Conservation (phyloP, 768 basidiomycete species). For the Hypholoma sublateritium region DNA sequence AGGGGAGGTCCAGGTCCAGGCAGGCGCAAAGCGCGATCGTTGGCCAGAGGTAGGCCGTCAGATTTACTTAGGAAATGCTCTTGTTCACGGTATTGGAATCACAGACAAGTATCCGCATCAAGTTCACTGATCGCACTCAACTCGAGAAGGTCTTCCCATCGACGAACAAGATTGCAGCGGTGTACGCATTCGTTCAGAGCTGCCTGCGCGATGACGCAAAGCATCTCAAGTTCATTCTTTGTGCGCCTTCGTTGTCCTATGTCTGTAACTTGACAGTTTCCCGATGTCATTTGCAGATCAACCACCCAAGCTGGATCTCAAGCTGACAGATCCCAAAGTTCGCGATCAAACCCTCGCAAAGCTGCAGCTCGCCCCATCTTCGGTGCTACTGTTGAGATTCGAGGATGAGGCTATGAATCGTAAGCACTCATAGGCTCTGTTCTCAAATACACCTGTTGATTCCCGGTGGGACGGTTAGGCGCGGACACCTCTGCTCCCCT, state of each 20-base stretch:
- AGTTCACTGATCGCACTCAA: conserved; percentile 78
- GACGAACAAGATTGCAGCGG: conserved; percentile 72
- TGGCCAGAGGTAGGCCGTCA: conserved; percentile 65
- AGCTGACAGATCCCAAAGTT: conserved; percentile 74
- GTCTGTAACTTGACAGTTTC: not conserved
- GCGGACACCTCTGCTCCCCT: too few species aligned
- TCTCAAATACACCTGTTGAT: too few species aligned
- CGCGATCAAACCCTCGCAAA: conserved; percentile 67
- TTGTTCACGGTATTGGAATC: not conserved
- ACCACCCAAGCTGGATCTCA: conserved; percentile 77
- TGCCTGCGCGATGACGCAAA: conserved; percentile 74
- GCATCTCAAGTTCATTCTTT: conserved; percentile 80
- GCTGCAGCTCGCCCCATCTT: conserved; percentile 78
- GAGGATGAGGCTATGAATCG: conserved; percentile 72
- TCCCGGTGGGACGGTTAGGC: too few species aligned
- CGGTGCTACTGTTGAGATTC: conserved; percentile 75
- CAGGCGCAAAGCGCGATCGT: conserved; percentile 57
- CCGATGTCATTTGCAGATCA: conserved; percentile 51
- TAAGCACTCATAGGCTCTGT: conserved; percentile 25
- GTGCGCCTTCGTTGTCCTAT: conserved; percentile 49
- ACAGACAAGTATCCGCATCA: conserved; percentile 82
- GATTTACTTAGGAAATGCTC: not conserved
- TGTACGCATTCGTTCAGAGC: conserved; percentile 82
- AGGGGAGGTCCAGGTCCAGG: conserved; percentile 60
- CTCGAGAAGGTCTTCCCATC: conserved; percentile 81